A percentile compares a stretch with the other conserved stretches of the same genome.
Conservation (phyloP, 495 filamentous ascomycete genomes). For the Astrothelium subdiscretum region DNA sequence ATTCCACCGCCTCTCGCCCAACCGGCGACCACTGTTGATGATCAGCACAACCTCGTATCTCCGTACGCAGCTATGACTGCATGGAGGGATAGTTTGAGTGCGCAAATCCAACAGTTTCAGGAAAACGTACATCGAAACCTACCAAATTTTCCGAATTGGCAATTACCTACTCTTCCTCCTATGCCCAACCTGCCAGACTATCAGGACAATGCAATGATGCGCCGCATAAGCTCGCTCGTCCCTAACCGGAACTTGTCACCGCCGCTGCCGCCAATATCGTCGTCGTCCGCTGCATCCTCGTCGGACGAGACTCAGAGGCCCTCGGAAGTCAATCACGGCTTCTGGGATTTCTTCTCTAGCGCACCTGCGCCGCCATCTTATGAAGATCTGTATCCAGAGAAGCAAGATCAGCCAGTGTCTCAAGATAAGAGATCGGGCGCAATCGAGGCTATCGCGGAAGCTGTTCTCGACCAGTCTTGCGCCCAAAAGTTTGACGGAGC, state of each 20-base stretch:
- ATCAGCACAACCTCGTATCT: neutral
- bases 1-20: slow-evolving; percentile 21
- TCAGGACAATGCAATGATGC: slow-evolving; percentile 59
- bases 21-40: slow-evolving; percentile 10
- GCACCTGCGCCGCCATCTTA: slow-evolving; percentile 60
- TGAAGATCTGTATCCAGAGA: slow-evolving; percentile 62
- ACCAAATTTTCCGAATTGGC: slow-evolving; percentile 35
- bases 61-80: slow-evolving; percentile 51
- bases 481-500: slow-evolving; percentile 36
- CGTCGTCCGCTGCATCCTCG: neutral
- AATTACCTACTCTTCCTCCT: slow-evolving; percentile 43
- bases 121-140: slow-evolving; percentile 57
- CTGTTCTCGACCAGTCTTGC: slow-evolving; percentile 56
- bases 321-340: slow-evolving; percentile 36
- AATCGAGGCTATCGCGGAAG: slow-evolving; percentile 51
- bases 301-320: neutral
- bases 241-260: slow-evolving; percentile 24
- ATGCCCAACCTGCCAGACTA: slow-evolving; percentile 58
- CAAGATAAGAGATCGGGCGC: slow-evolving; percentile 52
- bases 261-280: neutral
- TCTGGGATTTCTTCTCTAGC: slow-evolving; percentile 57
- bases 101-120: slow-evolving; percentile 72
- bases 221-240: slow-evolving; percentile 62
- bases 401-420: slow-evolving; percentile 21
- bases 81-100: slow-evolving; percentile 63